These are phyloP conservation scores for Cyberlindnera samutprakarnensis DNA, from an alignment of 805 yeast species.

Conservation along the genomic window DNA sequence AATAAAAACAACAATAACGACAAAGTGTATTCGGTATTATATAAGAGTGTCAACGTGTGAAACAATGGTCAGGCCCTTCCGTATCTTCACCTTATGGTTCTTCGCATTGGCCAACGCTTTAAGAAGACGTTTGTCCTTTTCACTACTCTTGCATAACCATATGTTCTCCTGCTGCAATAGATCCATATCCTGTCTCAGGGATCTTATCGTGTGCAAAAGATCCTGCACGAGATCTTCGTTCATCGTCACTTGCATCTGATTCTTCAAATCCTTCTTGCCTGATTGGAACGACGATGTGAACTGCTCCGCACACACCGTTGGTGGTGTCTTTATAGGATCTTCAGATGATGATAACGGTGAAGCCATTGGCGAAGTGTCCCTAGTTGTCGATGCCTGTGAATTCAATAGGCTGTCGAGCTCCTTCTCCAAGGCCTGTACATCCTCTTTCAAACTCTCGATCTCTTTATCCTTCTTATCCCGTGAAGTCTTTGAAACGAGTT, in stretches of 20 bases:
- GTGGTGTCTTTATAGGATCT: constrained; percentile 1
- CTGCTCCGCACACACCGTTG: background rate
- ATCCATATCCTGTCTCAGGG: constrained; percentile 11
- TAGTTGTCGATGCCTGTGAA: constrained; percentile 1
- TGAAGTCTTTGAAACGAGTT: constrained; percentile 9
- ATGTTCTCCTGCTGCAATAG: constrained; percentile 9
- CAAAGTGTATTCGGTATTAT: constrained; percentile 1
- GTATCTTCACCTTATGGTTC: constrained; percentile 11
- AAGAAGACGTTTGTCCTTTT: constrained; percentile 14
- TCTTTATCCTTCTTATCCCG: constrained; percentile 10
- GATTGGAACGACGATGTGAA: background rate
- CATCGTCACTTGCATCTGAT: background rate
- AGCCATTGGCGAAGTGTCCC: constrained; percentile 6
- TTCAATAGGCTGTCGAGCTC: constrained; percentile 3
- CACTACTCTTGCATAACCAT: constrained; percentile 2
- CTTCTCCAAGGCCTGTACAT: constrained; percentile 3
- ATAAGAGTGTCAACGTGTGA: constrained; percentile 17
- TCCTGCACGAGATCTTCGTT: constrained; percentile 15
- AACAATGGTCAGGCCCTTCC: constrained; percentile 14
- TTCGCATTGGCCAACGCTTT: constrained; percentile 11
- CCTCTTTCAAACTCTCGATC: constrained; percentile 7
- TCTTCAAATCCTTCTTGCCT: constrained; percentile 1
- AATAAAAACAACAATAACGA: background rate
- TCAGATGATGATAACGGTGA: constrained; percentile 4
- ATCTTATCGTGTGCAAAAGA: constrained; percentile 16